A percentile compares a stretch with the other conserved stretches of the same genome.
Conservation (phyloP, 2,329 filamentous ascomycete genomes). For the Fusarium pilosicola region DNA sequence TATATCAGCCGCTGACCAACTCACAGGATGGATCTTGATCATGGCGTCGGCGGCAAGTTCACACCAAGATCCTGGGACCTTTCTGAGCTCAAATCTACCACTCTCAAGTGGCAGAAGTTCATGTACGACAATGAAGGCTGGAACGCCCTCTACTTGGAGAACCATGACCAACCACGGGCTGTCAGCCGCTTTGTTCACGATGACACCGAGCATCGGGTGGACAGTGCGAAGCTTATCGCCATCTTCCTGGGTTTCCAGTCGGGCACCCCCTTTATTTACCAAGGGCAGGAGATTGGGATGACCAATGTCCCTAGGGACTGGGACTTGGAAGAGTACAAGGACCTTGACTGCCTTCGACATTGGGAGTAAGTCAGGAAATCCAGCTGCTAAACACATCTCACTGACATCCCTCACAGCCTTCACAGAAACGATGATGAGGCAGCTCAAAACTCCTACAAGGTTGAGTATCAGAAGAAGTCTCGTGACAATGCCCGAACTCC, state of each 20-base stretch:
- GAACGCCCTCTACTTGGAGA: slow-evolving; percentile 73
- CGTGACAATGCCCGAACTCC: slow-evolving; percentile 77
- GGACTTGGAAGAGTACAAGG: slow-evolving; percentile 73
- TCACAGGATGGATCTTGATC: slow-evolving; percentile 60
- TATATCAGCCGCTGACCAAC: background rate
- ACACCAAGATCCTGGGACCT: slow-evolving; percentile 57
- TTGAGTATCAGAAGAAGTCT: slow-evolving; percentile 66
- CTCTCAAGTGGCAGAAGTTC: slow-evolving; percentile 68
- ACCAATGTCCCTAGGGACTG: slow-evolving; percentile 69
- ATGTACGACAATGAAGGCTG: slow-evolving; percentile 69
- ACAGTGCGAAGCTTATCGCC: slow-evolving; percentile 69
- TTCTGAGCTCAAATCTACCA: slow-evolving; percentile 61
- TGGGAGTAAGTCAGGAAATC: slow-evolving; percentile 52
- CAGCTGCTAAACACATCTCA: background rate
- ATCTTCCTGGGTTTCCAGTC: slow-evolving; percentile 66
- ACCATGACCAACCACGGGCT: slow-evolving; percentile 72
- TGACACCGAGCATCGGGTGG: slow-evolving; percentile 57
- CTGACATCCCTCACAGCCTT: slow-evolving; percentile 41
- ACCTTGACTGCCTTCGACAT: slow-evolving; percentile 68
- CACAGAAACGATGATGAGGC: slow-evolving; percentile 53
- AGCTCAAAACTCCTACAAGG: slow-evolving; percentile 49
- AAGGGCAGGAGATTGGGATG: slow-evolving; percentile 76
- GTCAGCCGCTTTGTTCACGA: slow-evolving; percentile 65
- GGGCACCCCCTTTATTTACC: slow-evolving; percentile 74
- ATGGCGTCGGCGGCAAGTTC: slow-evolving; percentile 57